Percentiles rank a stretch among this genome's conserved stretches.
These are phyloP conservation scores for Cydonia oblonga DNA, from an alignment of 331 rosid species.

Conservation along the genomic window DNA sequence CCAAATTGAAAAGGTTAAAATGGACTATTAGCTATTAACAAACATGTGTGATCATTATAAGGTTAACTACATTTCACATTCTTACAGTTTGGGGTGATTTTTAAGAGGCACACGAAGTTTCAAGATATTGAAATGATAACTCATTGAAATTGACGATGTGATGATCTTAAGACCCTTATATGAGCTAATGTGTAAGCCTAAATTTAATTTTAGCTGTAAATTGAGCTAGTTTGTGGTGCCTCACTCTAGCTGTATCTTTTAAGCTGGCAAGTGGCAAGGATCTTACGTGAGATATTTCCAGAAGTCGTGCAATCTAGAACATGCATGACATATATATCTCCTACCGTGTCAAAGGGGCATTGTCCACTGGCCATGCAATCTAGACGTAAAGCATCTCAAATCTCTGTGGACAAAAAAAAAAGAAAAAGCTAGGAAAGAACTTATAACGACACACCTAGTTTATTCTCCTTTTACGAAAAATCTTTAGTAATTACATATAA, in stretches of 20 bases:
- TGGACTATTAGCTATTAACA: background rate
- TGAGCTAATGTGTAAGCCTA: no score
- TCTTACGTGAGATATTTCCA: background rate
- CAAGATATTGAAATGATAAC: no score
- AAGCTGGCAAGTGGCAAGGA: background rate
- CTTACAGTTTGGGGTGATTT: no score
- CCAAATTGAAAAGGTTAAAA: background rate
- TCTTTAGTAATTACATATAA: no score
- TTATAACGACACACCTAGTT: background rate
- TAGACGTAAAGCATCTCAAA: background rate
- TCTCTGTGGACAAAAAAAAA: no score
- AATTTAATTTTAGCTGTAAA: background rate
- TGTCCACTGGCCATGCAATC: background rate
- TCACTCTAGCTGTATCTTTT: background rate
- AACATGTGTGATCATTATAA: no score
- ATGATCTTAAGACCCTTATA: no score
- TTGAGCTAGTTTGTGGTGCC: background rate
- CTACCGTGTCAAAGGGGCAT: background rate
- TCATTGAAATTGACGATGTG: no score
- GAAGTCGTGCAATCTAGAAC: constrained; percentile 18
- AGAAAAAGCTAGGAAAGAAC: background rate
- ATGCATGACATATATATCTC: background rate
- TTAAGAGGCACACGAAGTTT: no score
- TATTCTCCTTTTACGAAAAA: background rate
- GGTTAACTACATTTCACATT: no score